Conservation (phyloP, 2,329 filamentous ascomycete species). For the Gremmenia infestans region DNA sequence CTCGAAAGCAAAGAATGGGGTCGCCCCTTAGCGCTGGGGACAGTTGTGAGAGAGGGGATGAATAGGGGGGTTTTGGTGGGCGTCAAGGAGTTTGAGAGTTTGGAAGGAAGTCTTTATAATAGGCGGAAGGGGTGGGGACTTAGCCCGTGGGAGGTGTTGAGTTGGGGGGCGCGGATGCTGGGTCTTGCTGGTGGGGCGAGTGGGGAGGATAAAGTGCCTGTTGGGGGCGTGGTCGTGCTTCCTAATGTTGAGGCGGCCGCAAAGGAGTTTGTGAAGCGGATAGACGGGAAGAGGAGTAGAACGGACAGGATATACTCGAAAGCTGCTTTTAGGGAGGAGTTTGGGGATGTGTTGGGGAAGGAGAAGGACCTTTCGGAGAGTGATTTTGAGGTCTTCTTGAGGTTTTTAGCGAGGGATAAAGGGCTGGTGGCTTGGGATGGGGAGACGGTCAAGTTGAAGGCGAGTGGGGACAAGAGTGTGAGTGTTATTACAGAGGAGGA, state of each 20-base stretch:
- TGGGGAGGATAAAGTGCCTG: constrained; percentile 51
- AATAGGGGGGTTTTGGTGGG: constrained; percentile 65
- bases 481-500: constrained; percentile 69
- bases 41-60: constrained; percentile 72
- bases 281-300: constrained; percentile 40
- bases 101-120: constrained; percentile 55
- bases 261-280: constrained; percentile 46
- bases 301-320: constrained; percentile 66
- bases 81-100: constrained; percentile 59
- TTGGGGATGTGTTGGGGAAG: constrained; percentile 47
- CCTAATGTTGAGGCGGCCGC: constrained; percentile 56
- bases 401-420: constrained; percentile 65
- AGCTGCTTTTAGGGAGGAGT: constrained; percentile 56
- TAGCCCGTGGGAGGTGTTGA: constrained; percentile 64
- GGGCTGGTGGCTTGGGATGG: constrained; percentile 54
- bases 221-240: constrained; percentile 61
- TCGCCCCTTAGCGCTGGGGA: constrained; percentile 71
- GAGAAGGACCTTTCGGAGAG: constrained; percentile 49
- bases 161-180: constrained; percentile 69
- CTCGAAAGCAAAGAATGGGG: constrained; percentile 77
- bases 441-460: constrained; percentile 69
- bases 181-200: constrained; percentile 50
- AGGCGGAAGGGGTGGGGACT: constrained; percentile 60
- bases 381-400: constrained; percentile 67
- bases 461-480: constrained; percentile 39